A percentile compares a stretch with the other conserved stretches of the same genome.
Conservation (phyloP, 768 basidiomycete species). For the Solioccasus polychromus region DNA sequence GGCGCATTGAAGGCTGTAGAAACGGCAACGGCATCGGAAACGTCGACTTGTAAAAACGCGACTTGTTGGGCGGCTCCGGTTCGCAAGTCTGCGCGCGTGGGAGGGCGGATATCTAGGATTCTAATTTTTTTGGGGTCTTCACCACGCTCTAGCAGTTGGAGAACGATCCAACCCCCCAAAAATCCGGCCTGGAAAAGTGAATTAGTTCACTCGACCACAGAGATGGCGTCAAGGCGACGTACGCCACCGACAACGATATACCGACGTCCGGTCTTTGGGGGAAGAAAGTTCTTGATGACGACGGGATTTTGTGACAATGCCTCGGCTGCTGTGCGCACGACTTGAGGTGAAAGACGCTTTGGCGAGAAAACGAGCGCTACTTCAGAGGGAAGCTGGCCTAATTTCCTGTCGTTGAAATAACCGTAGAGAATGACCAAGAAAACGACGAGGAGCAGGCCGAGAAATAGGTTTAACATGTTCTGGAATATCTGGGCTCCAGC, state of each 20-base stretch:
- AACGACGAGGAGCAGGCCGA: slow-evolving; percentile 4
- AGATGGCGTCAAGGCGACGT: slow-evolving; percentile 22
- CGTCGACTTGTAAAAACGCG: slow-evolving; percentile 56
- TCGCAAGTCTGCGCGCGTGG: slow-evolving; percentile 53
- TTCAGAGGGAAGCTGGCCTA: slow-evolving; percentile 48
- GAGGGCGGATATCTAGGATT: slow-evolving; percentile 63
- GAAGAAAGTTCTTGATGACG: slow-evolving; percentile 45
- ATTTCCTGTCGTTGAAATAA: slow-evolving; percentile 51
- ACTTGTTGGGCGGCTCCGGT: slow-evolving; percentile 51
- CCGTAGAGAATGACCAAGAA: slow-evolving; percentile 35
- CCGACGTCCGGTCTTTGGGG: slow-evolving; percentile 66
- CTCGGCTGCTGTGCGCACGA: slow-evolving; percentile 39
- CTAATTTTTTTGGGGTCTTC: slow-evolving; percentile 66
- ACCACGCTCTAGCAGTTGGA: slow-evolving; percentile 64
- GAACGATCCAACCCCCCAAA: slow-evolving; percentile 74
- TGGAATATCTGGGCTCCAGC: too few relatives aligned
- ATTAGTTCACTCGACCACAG: background rate
- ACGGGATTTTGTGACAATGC: slow-evolving; percentile 34
- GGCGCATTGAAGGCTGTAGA: slow-evolving; percentile 59
- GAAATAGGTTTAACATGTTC: slow-evolving; percentile 19
- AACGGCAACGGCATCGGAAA: slow-evolving; percentile 53
- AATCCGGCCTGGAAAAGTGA: slow-evolving; percentile 57
- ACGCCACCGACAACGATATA: slow-evolving; percentile 80
- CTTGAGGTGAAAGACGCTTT: slow-evolving; percentile 44
- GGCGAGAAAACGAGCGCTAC: slow-evolving; percentile 48